Evolutionary conservation across 306 rosid genomes (phyloP).

Genomic region (Acmispon strigosus): DNA sequence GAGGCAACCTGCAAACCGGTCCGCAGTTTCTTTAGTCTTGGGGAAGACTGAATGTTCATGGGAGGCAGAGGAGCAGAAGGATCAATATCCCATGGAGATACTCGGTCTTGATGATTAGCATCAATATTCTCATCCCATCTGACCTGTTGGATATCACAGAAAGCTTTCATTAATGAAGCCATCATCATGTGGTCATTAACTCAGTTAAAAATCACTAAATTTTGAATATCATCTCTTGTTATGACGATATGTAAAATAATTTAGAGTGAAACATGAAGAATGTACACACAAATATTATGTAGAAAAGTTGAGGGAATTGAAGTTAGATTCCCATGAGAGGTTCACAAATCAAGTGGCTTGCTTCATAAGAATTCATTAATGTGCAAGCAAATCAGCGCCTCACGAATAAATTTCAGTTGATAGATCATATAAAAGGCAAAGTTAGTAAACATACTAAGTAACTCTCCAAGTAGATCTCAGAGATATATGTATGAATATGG

Average conservation of each 20-base stretch:
- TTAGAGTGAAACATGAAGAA: not conserved
- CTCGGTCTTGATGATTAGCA: constrained; percentile 62
- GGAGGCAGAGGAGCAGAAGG: constrained; percentile 75
- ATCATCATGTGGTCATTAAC: not conserved
- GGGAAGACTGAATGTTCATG: constrained; percentile 87
- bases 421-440: not conserved
- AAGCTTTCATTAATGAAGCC: constrained; percentile 24
- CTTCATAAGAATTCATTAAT: not conserved
- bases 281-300: not conserved
- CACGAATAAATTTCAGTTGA: not conserved
- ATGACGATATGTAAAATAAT: not conserved
- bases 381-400: not conserved
- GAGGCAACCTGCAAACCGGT: constrained; percentile 62
- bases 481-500: not conserved
- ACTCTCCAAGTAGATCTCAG: not conserved
- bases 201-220: not conserved
- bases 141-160: constrained; percentile 48
- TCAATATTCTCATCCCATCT: constrained; percentile 85
- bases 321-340: not conserved
- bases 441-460: not conserved
- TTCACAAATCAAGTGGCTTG: not conserved
- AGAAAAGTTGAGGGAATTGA: not conserved
- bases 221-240: not conserved
- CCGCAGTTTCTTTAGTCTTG: constrained; percentile 89
- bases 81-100: constrained; percentile 96